These are phyloP conservation scores for Ogataea wickerhamii DNA, from an alignment of 805 yeast genomes.

Conservation along the genomic window DNA sequence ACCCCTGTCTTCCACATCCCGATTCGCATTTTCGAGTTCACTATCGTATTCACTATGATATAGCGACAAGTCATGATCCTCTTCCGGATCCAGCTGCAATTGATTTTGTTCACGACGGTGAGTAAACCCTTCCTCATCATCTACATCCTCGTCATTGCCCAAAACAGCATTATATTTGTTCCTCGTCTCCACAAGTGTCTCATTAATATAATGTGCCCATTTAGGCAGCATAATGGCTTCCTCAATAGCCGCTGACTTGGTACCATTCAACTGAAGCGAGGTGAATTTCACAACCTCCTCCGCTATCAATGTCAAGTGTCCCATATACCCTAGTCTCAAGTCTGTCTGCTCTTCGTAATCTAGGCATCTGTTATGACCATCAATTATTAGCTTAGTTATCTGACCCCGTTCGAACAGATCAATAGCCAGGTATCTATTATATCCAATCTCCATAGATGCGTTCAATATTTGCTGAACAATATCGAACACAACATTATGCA, in stretches of 20 bases:
- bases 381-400: constrained; percentile 53
- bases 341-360: constrained; percentile 56
- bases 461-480: constrained; percentile 91
- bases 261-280: constrained; percentile 33
- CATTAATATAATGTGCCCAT: constrained; percentile 83
- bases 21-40: constrained; percentile 21
- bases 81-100: constrained; percentile 23
- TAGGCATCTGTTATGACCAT: constrained; percentile 57
- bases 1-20: constrained; percentile 24
- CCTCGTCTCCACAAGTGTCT: constrained; percentile 80
- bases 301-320: constrained; percentile 89
- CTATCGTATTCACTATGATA: constrained; percentile 14
- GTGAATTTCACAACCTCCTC: constrained; percentile 91
- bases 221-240: constrained; percentile 48
- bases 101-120: constrained; percentile 16
- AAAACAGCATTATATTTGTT: constrained; percentile 91
- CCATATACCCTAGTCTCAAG: constrained; percentile 88
- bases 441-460: constrained; percentile 77
- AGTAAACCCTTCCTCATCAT: constrained; percentile 32
- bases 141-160: constrained; percentile 50
- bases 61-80: constrained; percentile 21
- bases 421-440: constrained; percentile 70
- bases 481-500: constrained; percentile 97
- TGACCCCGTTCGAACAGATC: constrained; percentile 67
- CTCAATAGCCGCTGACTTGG: constrained; percentile 51